Evolutionary conservation across 2,329 filamentous ascomycete genomes (phyloP), one percentile per base, ranked within the genome.

Genomic region (Phialophora verrucosa): DNA sequence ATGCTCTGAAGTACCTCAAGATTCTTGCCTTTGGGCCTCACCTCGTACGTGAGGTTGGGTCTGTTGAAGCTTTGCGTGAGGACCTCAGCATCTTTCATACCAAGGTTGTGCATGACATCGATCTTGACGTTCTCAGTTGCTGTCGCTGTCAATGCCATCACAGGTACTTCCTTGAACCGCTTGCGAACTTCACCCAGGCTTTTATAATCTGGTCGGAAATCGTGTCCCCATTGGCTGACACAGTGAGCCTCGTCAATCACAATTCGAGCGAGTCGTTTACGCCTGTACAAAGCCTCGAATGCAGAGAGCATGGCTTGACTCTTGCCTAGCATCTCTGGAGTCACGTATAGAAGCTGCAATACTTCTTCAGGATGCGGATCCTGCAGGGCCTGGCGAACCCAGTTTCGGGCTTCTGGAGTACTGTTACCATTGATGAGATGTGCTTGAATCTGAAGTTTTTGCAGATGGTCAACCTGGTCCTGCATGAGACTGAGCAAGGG

Each of bases 231-330:
- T 82, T 99, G 93, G 77, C 95, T 98, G 29, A 99, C 94, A 77
- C 95, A 99, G 77, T 99, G 95, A n/a, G 95, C 95, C 80, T 99
- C 96, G 72, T 99, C 95, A 69, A 99, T 96, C 61, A 99, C 95
- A 57, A 99, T 87, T 29, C 95, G 88, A 17, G 96, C 94, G 60
- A 99, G 87, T 73, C 90, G 91, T 3, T 84, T 82, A 59, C 87
- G 87, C 14, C 79, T 78, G 76, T 97, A 85, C n/a, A 99, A 82
- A 2, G 82, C 83, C 59, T 86, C 80, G 69, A 99, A 83, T 2
- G 83, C 85, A 59, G 83, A 84, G 65, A 88, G 81, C 77, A 98
- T 91, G 2, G 81, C 80, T 50, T 84, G 77, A 75, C 90, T 99
- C 76, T 93, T 94, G 80, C 84, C 92, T 59, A 99, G 84, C 94